These are phyloP conservation scores for Lentinula guzmanii DNA, from an alignment of 768 basidiomycete species.

Conservation along the genomic window DNA sequence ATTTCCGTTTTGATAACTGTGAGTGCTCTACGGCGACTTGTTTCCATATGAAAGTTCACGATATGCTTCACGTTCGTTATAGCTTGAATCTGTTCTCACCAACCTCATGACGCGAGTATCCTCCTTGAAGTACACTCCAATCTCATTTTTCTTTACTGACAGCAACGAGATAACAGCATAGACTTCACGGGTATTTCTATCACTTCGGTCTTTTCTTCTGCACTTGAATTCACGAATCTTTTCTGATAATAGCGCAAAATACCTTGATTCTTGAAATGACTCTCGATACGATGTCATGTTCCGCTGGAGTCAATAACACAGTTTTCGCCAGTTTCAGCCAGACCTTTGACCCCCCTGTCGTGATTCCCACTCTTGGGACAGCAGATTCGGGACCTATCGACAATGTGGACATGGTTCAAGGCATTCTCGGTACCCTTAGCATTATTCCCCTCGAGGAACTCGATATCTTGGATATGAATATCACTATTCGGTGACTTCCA, in stretches of 20 bases:
- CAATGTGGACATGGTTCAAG: slow-evolving; percentile 50
- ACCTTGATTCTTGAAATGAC: slow-evolving; percentile 40
- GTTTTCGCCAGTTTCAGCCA: slow-evolving; percentile 56
- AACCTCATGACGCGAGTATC: slow-evolving; percentile 29
- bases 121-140: background rate
- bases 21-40: background rate
- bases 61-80: background rate
- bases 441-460: slow-evolving; percentile 51
- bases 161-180: slow-evolving; percentile 17
- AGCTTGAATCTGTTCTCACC: slow-evolving; percentile 30
- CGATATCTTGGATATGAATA: slow-evolving; percentile 40
- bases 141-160: background rate
- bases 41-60: background rate
- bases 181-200: slow-evolving; percentile 28
- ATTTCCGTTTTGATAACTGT: slow-evolving; percentile 36
- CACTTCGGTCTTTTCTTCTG: background rate
- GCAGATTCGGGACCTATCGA: slow-evolving; percentile 54
- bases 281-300: slow-evolving; percentile 32
- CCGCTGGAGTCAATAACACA: slow-evolving; percentile 46
- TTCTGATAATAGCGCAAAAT: slow-evolving; percentile 27
- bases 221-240: background rate
- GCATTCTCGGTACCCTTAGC: slow-evolving; percentile 39
- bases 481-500: slow-evolving; percentile 27
- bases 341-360: slow-evolving; percentile 44
- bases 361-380: slow-evolving; percentile 42